Evolutionary conservation across 345 rosid genomes (phyloP), one percentile per base, ranked within the genome.

Genomic region (Reutealis trisperma): DNA sequence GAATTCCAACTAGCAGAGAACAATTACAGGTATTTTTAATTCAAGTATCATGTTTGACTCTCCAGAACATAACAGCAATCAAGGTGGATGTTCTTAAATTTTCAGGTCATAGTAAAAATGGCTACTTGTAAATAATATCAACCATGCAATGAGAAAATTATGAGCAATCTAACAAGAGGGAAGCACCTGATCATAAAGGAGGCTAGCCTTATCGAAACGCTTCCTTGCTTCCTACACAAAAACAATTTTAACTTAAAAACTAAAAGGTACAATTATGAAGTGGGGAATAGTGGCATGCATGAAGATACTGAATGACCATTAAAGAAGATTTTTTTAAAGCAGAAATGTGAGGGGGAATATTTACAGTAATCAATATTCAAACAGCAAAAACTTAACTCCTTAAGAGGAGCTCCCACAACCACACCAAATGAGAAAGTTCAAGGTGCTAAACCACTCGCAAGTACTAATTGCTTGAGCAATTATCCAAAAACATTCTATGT

Each of bases 171-270:
- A 55, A 67, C 25, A 67, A 30, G 59, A 54, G 69, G 60, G 44
- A 75, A 61, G 71, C 63, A 94, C 99, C 99, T 96, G 99, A 71
- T 96, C 98, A 73, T 96, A 96, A 47, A 88, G 81, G 79, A 96
- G 90, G 79, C 96, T 88, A 78, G 98, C 94, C 89, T 94, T 96
- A 88, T 96, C 99, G 88, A 96, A 96, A 52, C 89, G 89, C 83
- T 91, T 96, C 77, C 97, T 89, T 42, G 96, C 98, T 92, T 96
- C 99, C 98, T 96, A 90, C 85, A 79, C 67, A 64, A 82, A 85
- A 78, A 75, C 65, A 74, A 71, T 71, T 75, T 82, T 82, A 86
- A 79, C 69, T 45, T 13, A 62, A 22, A 64, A 65, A 49, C 6
- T 16, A 34, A 75, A 75, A 19, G 10, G 12, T 16, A 62, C 13